Percentiles rank a stretch among this genome's conserved stretches.
phyloP scores from a whole-genome alignment of 768 basidiomycete species.

The Pleurotus citrinopileatus region DNA sequence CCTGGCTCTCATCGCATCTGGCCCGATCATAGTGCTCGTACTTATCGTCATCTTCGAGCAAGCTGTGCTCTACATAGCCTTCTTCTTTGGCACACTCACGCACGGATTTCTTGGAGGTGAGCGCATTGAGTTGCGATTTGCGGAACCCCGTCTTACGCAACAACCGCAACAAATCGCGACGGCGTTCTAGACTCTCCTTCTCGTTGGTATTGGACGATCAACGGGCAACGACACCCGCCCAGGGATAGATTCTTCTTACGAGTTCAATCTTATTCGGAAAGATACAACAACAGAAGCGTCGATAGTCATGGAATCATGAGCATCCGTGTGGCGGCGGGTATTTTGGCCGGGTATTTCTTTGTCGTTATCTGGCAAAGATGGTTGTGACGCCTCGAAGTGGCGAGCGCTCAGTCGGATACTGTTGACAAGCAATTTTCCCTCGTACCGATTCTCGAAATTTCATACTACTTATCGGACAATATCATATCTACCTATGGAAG shows the following conservation, averaged over 20 bases:
- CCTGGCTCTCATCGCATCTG: neutral
- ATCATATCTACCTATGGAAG: neutral
- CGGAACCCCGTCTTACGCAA: neutral
- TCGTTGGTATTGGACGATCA: slow-evolving; percentile 7
- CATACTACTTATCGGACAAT: neutral
- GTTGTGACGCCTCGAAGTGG: neutral
- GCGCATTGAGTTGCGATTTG: neutral
- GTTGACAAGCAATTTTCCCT: neutral
- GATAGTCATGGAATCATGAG: slow-evolving; percentile 2
- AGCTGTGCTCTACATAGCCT: neutral
- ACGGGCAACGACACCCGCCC: neutral
- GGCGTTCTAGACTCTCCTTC: slow-evolving; percentile 1
- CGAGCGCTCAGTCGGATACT: neutral
- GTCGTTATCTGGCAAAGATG: slow-evolving; percentile 6
- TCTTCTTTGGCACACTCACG: neutral
- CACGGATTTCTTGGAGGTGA: slow-evolving; percentile 6
- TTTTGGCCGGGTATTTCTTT: slow-evolving; percentile 3
- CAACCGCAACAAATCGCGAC: neutral
- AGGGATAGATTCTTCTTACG: slow-evolving; percentile 7
- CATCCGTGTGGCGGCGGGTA: neutral
- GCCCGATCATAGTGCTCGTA: slow-evolving; percentile 2
- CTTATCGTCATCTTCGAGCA: slow-evolving; percentile 3
- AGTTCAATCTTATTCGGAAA: slow-evolving; percentile 7
- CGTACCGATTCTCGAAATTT: neutral
- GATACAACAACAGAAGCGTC: slow-evolving; percentile 2